phyloP scores from a whole-genome alignment of 148 eudicot species.

The Camellia sinensis region DNA sequence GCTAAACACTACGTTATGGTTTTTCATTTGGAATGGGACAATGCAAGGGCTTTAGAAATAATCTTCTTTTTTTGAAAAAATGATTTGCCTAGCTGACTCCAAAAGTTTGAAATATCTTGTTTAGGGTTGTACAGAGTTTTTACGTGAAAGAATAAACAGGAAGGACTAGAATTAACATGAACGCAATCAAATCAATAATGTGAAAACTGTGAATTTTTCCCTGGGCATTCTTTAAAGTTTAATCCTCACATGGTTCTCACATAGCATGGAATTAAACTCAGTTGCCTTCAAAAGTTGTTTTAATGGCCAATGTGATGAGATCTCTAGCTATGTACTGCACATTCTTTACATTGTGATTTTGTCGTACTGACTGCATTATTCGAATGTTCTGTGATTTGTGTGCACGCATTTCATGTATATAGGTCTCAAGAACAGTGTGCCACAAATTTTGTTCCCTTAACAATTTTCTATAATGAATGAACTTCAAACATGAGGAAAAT shows the following conservation, averaged over 20 bases:
- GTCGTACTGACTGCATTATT: neutral
- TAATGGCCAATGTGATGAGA: neutral
- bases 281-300: neutral
- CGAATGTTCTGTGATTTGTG: neutral
- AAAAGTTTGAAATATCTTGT: neutral
- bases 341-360: neutral
- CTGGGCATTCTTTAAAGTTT: neutral
- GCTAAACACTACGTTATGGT: neutral
- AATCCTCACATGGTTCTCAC: neutral
- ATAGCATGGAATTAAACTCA: neutral
- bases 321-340: neutral
- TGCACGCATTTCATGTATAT: neutral
- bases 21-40: neutral
- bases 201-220: conserved; percentile 3
- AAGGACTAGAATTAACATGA: neutral
- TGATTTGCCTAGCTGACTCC: neutral
- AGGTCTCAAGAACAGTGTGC: neutral
- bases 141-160: too few relatives aligned
- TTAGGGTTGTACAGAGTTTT: neutral
- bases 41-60: neutral
- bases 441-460: neutral
- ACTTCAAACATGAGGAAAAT: neutral
- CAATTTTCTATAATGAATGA: neutral
- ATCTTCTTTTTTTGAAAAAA: neutral
- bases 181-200: neutral